Conservation (phyloP, 1,284 basidiomycete genomes). For the Schizopora paradoxa region DNA sequence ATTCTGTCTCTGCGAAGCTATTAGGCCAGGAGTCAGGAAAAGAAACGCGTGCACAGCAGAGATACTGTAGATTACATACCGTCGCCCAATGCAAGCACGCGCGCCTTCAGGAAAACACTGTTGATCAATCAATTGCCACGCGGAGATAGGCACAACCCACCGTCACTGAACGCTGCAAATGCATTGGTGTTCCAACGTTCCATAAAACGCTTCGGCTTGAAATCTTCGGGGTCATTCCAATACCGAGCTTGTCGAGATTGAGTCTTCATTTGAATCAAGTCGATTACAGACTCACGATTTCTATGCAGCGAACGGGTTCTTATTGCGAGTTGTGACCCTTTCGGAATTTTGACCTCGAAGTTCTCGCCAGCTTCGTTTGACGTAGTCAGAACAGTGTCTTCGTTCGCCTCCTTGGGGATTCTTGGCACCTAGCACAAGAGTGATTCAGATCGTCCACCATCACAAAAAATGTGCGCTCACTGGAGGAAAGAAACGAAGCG, state of each 20-base stretch:
- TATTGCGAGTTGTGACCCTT: background rate
- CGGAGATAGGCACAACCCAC: constrained; percentile 14
- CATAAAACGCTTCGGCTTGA: constrained; percentile 27
- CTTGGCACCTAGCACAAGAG: background rate
- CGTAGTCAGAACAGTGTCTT: constrained; percentile 12
- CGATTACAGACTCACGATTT: too few species aligned
- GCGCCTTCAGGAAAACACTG: too few species aligned
- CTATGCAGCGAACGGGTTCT: too few species aligned
- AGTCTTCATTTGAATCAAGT: constrained; percentile 22
- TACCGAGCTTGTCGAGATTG: constrained; percentile 20
- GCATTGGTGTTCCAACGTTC: constrained; percentile 15
- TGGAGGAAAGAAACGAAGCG: constrained; percentile 30
- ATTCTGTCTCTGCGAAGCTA: constrained; percentile 17
- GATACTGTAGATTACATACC: constrained; percentile 3
- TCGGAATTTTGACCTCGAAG: background rate
- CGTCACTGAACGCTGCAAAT: constrained; percentile 27
- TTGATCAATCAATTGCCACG: background rate
- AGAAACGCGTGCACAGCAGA: background rate
- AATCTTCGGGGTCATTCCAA: constrained; percentile 26
- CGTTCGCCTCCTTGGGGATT: constrained; percentile 5
- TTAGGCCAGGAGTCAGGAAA: background rate
- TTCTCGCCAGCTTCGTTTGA: background rate
- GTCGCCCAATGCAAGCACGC: constrained; percentile 17
- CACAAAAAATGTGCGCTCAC: constrained; percentile 27
- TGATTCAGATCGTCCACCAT: background rate